Evolutionary conservation across 2,329 filamentous ascomycete genomes (phyloP).

Genomic region (Xylariaceae sp.): DNA sequence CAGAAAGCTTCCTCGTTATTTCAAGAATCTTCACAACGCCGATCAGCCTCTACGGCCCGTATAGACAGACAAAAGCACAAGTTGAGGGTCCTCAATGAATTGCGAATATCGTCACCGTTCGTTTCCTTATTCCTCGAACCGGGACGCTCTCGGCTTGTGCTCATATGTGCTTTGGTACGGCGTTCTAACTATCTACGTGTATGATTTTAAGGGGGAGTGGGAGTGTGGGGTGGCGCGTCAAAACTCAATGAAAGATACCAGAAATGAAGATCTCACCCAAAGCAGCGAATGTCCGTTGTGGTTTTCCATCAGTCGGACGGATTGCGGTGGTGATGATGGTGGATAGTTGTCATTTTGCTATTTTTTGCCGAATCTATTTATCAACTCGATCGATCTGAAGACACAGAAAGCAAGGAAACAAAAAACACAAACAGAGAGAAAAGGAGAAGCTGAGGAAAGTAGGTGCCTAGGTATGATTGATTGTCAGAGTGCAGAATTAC

Average conservation of each 20-base stretch:
- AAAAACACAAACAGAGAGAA: background rate
- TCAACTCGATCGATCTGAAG: too few relatives aligned
- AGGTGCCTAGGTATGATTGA: conserved; percentile 1
- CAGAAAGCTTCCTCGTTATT: conserved; percentile 74
- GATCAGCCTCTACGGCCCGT: conserved; percentile 18
- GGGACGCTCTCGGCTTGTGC: background rate
- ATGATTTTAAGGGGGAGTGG: background rate
- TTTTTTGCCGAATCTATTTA: too few relatives aligned
- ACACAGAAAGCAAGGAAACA: too few relatives aligned
- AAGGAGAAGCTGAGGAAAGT: background rate
- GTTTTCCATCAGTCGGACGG: too few relatives aligned
- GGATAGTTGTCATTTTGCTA: background rate
- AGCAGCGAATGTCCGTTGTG: background rate
- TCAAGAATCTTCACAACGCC: conserved; percentile 58
- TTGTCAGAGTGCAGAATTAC: background rate
- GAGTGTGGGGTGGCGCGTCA: background rate
- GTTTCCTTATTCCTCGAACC: too few relatives aligned
- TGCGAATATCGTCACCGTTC: too few relatives aligned
- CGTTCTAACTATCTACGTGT: background rate
- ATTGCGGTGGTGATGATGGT: background rate
- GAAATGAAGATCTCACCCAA: background rate
- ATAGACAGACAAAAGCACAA: conserved; percentile 2
- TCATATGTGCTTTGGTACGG: background rate
- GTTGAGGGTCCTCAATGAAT: too few relatives aligned
- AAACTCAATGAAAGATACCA: background rate